A percentile compares a stretch with the other conserved stretches of the same genome.
These are phyloP conservation scores for Phytophthora hibernalis DNA, from an alignment of 352 stramenopile genomes.

Conservation along the genomic window DNA sequence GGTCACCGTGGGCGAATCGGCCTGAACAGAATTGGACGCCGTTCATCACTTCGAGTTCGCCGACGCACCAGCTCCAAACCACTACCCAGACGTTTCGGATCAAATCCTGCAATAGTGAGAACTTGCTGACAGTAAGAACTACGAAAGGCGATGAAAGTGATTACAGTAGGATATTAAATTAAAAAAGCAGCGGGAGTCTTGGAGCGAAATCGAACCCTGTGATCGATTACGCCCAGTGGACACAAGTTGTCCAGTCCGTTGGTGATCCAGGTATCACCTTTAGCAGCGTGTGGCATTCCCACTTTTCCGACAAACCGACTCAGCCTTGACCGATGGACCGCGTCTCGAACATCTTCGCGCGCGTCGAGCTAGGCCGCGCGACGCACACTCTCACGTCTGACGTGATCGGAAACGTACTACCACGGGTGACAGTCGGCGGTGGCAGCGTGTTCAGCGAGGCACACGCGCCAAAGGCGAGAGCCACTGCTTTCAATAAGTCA, in stretches of 20 bases:
- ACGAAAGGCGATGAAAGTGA: constrained; percentile 3
- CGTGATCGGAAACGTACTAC: constrained; percentile 26
- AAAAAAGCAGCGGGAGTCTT: background rate
- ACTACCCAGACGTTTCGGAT: constrained; percentile 12
- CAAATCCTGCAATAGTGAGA: background rate
- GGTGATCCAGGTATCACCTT: constrained; percentile 34
- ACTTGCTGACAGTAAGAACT: background rate
- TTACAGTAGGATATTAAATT: constrained; percentile 4
- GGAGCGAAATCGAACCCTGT: background rate
- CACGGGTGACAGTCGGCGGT: constrained; percentile 5
- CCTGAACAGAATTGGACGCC: constrained; percentile 20
- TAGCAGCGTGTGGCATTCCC: constrained; percentile 2
- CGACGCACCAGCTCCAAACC: constrained; percentile 9
- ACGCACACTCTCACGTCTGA: constrained; percentile 13
- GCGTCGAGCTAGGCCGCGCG: constrained; percentile 21
- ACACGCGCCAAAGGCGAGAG: background rate
- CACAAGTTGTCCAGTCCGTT: too few species aligned
- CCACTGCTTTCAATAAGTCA: too few species aligned
- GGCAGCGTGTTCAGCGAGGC: constrained; percentile 4
- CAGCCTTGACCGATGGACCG: constrained; percentile 18
- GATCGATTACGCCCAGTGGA: constrained; percentile 20
- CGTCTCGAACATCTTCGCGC: constrained; percentile 29
- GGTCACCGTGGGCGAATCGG: too few species aligned
- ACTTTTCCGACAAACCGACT: background rate
- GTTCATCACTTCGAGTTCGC: constrained; percentile 15